A percentile compares a stretch with the other conserved stretches of the same genome.
phyloP scores from a whole-genome alignment of 495 filamentous ascomycete genomes.

The Copromyces sp. region DNA sequence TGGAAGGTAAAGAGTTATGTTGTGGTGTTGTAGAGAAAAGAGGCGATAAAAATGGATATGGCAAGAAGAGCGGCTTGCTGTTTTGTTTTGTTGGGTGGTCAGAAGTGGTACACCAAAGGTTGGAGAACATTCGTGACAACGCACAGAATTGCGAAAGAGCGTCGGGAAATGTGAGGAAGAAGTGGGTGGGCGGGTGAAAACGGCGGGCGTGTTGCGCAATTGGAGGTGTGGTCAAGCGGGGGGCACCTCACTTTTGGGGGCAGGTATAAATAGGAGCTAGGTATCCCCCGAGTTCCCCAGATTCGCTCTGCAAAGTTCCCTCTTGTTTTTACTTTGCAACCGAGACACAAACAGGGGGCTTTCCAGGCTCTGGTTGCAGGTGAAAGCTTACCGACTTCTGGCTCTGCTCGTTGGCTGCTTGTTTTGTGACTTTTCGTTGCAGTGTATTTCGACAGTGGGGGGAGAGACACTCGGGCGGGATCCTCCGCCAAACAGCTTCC shows the following conservation, averaged over 20 bases:
- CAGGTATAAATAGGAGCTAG: slow-evolving; percentile 18
- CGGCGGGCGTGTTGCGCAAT: not conserved
- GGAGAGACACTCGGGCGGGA: not conserved
- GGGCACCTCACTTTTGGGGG: slow-evolving; percentile 7
- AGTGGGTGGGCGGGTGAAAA: not conserved
- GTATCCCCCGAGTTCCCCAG: slow-evolving; percentile 9
- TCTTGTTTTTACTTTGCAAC: not conserved
- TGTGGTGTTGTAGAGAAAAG: too few relatives aligned
- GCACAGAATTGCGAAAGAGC: not conserved
- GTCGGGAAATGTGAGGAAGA: not conserved
- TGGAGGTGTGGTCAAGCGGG: not conserved
- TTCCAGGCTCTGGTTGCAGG: not conserved
- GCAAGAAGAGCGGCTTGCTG: not conserved
- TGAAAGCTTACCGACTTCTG: slow-evolving; percentile 7
- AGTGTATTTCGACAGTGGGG: not conserved
- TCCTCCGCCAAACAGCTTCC: not conserved
- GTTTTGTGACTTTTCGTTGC: slow-evolving; percentile 3
- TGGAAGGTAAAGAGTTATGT: not conserved
- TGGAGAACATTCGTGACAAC: not conserved
- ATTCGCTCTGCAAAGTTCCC: not conserved
- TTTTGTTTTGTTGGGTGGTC: not conserved
- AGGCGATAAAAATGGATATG: not conserved
- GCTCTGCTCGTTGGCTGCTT: slow-evolving; percentile 1
- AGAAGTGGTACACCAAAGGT: not conserved
- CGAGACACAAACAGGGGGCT: not conserved